phyloP scores from a whole-genome alignment of 169 alveolate species.

The Plasmodium gonderi region DNA sequence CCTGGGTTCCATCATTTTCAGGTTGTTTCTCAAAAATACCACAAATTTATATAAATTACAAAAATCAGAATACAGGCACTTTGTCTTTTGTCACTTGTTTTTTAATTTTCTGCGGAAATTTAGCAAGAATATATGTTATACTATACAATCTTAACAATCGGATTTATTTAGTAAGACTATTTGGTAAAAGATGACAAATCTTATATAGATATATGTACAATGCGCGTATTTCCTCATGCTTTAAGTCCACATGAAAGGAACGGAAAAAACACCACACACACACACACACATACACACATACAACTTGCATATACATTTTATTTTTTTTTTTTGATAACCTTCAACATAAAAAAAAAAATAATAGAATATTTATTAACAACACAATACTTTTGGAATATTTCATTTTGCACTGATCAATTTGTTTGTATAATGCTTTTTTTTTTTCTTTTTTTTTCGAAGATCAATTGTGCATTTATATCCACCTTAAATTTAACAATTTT shows the following conservation, averaged over 20 bases:
- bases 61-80: slow-evolving; percentile 53
- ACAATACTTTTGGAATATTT: background rate
- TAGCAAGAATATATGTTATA: slow-evolving; percentile 32
- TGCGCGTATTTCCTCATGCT: background rate
- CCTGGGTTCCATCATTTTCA: background rate
- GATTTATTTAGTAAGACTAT: slow-evolving; percentile 26
- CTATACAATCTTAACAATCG: slow-evolving; percentile 5
- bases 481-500: slow-evolving; percentile 31
- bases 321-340: background rate
- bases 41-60: slow-evolving; percentile 47
- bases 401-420: background rate
- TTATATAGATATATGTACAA: background rate
- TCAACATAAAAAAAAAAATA: background rate
- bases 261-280: no score
- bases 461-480: slow-evolving; percentile 17
- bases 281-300: no score
- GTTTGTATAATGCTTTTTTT: background rate
- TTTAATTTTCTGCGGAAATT: slow-evolving; percentile 14
- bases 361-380: background rate
- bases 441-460: slow-evolving; percentile 19
- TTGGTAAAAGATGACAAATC: background rate
- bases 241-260: no score
- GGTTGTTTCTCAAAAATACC: slow-evolving; percentile 51
- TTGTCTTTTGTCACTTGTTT: slow-evolving; percentile 18
- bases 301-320: no score